phyloP scores from a whole-genome alignment of 2,329 filamentous ascomycete species.

The Falciphora oryzae region DNA sequence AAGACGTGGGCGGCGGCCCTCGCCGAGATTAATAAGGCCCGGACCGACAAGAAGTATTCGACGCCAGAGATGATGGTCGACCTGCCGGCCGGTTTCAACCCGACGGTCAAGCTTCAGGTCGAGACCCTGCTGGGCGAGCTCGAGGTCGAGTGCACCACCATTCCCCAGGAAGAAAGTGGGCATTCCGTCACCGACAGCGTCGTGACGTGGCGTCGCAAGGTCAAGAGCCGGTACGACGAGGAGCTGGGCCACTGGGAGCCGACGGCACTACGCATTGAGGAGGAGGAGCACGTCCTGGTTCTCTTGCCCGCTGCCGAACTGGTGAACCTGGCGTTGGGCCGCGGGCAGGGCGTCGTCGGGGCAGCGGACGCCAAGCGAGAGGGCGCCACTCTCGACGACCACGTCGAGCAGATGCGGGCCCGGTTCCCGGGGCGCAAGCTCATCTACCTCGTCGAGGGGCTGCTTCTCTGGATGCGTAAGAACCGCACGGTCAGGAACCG shows the following conservation, averaged over 20 bases:
- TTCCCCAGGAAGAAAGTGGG: constrained; percentile 17
- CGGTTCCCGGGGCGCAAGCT: constrained; percentile 47
- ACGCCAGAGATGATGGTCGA: constrained; percentile 74
- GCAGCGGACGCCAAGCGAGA: too few relatives aligned
- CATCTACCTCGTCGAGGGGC: constrained; percentile 69
- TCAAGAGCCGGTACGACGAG: constrained; percentile 57
- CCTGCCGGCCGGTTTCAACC: constrained; percentile 51
- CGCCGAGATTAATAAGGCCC: constrained; percentile 66
- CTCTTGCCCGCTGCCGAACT: constrained; percentile 60
- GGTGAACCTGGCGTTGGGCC: constrained; percentile 49
- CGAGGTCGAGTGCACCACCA: constrained; percentile 39
- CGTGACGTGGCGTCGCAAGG: constrained; percentile 64
- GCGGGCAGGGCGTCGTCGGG: background rate
- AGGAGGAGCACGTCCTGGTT: constrained; percentile 58
- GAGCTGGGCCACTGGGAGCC: constrained; percentile 61
- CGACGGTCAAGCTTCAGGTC: constrained; percentile 38
- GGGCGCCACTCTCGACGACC: constrained; percentile 41
- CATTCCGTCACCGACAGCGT: constrained; percentile 43
- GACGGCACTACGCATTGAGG: constrained; percentile 40
- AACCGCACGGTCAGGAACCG: constrained; percentile 63
- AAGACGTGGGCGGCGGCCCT: constrained; percentile 61
- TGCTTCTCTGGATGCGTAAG: constrained; percentile 60
- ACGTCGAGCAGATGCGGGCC: constrained; percentile 50
- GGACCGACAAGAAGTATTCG: constrained; percentile 67
- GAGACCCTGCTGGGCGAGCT: constrained; percentile 45